Evolutionary conservation across 345 rosid species (phyloP).

Genomic region (Gossypium sturtianum): DNA sequence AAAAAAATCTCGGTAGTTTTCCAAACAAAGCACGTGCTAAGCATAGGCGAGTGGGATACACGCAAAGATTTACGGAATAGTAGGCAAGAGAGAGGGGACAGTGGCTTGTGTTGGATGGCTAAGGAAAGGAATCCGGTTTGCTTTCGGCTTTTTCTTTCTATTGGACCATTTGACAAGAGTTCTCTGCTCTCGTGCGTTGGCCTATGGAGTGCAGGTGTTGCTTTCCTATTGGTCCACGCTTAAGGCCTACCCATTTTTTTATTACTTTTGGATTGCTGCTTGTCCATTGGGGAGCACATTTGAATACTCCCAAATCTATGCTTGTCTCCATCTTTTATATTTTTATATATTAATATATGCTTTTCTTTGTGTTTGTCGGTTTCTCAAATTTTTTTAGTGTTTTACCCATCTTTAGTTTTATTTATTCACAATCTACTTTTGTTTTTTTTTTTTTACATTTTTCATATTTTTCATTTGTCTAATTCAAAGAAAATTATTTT

Average conservation of each 20-base stretch:
- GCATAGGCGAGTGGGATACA: neutral
- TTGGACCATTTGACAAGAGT: neutral
- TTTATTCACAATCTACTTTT: too few species aligned
- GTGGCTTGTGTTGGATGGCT: constrained; percentile 17
- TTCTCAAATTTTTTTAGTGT: neutral
- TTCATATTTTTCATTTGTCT: too few species aligned
- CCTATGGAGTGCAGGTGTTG: constrained; percentile 2
- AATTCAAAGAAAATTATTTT: too few species aligned
- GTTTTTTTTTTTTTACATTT: too few species aligned
- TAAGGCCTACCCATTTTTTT: neutral
- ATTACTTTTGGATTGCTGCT: constrained; percentile 4
- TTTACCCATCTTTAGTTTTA: neutral
- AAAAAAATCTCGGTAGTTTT: neutral
- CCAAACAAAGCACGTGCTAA: neutral
- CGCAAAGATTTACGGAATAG: neutral
- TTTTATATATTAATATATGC: neutral
- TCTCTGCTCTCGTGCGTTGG: constrained; percentile 17
- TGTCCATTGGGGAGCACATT: constrained; percentile 20
- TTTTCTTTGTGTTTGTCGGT: neutral
- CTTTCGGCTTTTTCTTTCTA: constrained; percentile 11
- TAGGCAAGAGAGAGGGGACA: neutral
- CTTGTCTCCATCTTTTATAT: neutral
- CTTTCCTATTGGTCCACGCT: neutral
- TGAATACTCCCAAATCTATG: neutral
- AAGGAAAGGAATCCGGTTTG: constrained; percentile 17